Evolutionary conservation across 768 basidiomycete species (phyloP).

Genomic region (Mycena kentingensis): DNA sequence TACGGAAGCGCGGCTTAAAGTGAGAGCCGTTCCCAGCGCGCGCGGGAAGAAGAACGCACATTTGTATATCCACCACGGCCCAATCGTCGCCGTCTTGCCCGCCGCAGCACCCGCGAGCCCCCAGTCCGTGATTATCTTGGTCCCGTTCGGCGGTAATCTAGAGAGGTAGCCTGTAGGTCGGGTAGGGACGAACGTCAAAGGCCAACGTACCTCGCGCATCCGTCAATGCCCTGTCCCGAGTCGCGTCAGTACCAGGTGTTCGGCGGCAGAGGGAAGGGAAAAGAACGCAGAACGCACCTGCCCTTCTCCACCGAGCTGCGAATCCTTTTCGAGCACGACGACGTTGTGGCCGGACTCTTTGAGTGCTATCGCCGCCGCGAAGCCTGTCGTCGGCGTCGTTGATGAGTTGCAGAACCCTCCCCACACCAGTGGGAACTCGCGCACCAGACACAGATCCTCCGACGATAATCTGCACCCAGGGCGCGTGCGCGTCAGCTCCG

Average conservation of each 20-base stretch:
- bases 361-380: constrained; percentile 43
- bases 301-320: not conserved
- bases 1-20: no score
- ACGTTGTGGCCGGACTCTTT: constrained; percentile 45
- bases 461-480: constrained; percentile 7
- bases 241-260: no score
- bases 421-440: not conserved
- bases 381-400: constrained; percentile 28
- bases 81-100: not conserved
- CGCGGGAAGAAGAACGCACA: constrained; percentile 3
- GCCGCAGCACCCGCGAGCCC: constrained; percentile 1
- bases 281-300: not conserved
- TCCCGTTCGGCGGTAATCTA: constrained; percentile 13
- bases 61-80: not conserved
- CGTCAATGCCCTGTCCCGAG: not conserved
- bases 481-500: no score
- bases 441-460: constrained; percentile 10
- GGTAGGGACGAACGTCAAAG: not conserved
- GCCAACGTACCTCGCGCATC: constrained; percentile 1
- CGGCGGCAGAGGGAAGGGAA: not conserved
- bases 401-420: not conserved
- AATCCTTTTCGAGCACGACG: constrained; percentile 40
- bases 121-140: constrained; percentile 10
- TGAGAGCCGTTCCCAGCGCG: no score
- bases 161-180: not conserved